Conservation (phyloP, 2,329 filamentous ascomycete species). For the Arthroderma sp. region DNA sequence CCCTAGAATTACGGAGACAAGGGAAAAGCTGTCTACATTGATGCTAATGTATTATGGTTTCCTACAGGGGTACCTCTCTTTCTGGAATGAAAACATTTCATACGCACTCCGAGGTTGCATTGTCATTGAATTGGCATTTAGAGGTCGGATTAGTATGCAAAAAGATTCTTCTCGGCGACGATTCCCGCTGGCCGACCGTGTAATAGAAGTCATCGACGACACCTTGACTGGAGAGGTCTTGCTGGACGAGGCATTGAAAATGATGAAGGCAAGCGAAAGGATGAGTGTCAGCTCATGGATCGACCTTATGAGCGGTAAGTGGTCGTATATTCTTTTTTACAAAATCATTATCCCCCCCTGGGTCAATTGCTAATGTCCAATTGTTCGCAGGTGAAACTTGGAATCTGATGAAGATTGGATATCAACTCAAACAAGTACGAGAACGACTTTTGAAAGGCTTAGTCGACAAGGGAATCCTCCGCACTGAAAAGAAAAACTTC, state of each 20-base stretch:
- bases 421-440: constrained; percentile 97
- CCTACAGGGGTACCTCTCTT: constrained; percentile 81
- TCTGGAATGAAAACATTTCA: constrained; percentile 99
- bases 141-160: constrained; percentile 95
- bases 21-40: no score
- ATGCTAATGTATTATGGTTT: constrained; percentile 3
- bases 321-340: constrained; percentile 2
- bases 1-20: no score
- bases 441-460: constrained; percentile 94
- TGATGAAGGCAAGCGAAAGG: constrained; percentile 99
- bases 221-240: constrained; percentile 92
- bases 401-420: constrained; percentile 99
- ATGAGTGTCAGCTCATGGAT: constrained; percentile 99
- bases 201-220: constrained; percentile 96
- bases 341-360: neutral
- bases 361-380: constrained; percentile 11
- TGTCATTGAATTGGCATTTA: constrained; percentile 91
- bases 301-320: constrained; percentile 89
- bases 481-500: constrained; percentile 98
- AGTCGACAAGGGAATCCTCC: constrained; percentile 95
- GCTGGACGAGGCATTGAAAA: constrained; percentile 93
- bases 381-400: constrained; percentile 71
- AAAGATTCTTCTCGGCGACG: constrained; percentile 85
- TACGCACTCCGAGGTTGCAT: constrained; percentile 96
- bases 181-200: constrained; percentile 80